Evolutionary conservation across 371 early-diverging fungal species (phyloP).

Genomic region (Mucor velutinosus): DNA sequence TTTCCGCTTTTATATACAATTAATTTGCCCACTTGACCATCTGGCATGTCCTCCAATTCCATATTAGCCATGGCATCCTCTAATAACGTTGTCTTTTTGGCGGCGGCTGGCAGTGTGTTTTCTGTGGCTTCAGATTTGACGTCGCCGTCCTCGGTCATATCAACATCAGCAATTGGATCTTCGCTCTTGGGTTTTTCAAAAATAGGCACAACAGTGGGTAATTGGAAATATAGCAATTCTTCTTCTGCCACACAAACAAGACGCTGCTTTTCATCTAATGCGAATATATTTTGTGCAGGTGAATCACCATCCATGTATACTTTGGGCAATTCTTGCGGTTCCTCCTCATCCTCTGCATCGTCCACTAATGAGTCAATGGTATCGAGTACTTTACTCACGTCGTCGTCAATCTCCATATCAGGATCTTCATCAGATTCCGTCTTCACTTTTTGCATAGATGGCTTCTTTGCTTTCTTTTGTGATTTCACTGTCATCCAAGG

Average conservation of each 20-base stretch:
- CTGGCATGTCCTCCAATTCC: constrained; percentile 40
- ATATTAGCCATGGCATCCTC: constrained; percentile 38
- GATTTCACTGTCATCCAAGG: constrained; percentile 38
- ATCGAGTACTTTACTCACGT: background rate
- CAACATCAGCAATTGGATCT: constrained; percentile 28
- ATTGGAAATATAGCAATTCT: constrained; percentile 44
- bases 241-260: constrained; percentile 49
- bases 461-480: constrained; percentile 3
- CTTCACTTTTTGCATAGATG: constrained; percentile 8
- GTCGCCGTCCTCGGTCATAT: constrained; percentile 33
- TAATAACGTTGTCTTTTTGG: constrained; percentile 36
- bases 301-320: constrained; percentile 47
- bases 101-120: constrained; percentile 40
- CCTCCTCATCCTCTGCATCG: constrained; percentile 7
- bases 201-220: constrained; percentile 47
- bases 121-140: constrained; percentile 7
- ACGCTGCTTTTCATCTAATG: constrained; percentile 32
- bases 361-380: background rate
- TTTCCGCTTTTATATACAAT: constrained; percentile 74
- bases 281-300: constrained; percentile 49
- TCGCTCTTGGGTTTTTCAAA: constrained; percentile 36
- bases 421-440: constrained; percentile 3
- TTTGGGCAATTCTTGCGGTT: background rate
- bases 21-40: constrained; percentile 71
- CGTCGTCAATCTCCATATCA: constrained; percentile 2